A percentile compares a stretch with the other conserved stretches of the same genome.
These are phyloP conservation scores for Xerocomellus intermedius DNA, from an alignment of 768 basidiomycete species.

Conservation along the genomic window DNA sequence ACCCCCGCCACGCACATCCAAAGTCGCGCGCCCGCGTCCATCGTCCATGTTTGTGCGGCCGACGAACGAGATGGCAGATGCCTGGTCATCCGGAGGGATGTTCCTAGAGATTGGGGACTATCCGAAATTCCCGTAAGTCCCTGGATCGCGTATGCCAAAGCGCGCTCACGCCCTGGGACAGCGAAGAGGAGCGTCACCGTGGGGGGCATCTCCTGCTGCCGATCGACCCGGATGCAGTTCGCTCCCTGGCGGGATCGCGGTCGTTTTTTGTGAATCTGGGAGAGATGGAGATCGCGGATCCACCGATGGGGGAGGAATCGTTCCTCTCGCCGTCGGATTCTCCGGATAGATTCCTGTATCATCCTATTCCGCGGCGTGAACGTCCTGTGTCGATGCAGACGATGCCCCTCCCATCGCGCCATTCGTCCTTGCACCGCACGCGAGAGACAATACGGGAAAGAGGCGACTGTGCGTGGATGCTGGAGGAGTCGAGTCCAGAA, in stretches of 20 bases:
- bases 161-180: neutral
- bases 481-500: constrained; percentile 39
- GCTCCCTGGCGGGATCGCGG: constrained; percentile 40
- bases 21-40: constrained; percentile 4
- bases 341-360: constrained; percentile 22
- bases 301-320: constrained; percentile 39
- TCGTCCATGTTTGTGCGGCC: constrained; percentile 17
- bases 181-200: constrained; percentile 1
- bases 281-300: constrained; percentile 24
- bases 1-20: neutral
- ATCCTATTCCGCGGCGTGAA: constrained; percentile 23
- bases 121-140: constrained; percentile 16
- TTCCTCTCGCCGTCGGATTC: constrained; percentile 42
- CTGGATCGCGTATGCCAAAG: neutral
- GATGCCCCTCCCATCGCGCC: constrained; percentile 31
- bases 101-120: constrained; percentile 1
- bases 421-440: constrained; percentile 32
- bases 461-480: constrained; percentile 37
- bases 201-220: neutral
- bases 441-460: constrained; percentile 27
- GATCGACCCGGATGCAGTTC: constrained; percentile 39
- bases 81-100: constrained; percentile 2
- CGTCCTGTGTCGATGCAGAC: constrained; percentile 35
- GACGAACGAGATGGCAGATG: constrained; percentile 8
- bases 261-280: constrained; percentile 45